Evolutionary conservation across 495 filamentous ascomycete species (phyloP).

Genomic region (Xylaria palmicola): DNA sequence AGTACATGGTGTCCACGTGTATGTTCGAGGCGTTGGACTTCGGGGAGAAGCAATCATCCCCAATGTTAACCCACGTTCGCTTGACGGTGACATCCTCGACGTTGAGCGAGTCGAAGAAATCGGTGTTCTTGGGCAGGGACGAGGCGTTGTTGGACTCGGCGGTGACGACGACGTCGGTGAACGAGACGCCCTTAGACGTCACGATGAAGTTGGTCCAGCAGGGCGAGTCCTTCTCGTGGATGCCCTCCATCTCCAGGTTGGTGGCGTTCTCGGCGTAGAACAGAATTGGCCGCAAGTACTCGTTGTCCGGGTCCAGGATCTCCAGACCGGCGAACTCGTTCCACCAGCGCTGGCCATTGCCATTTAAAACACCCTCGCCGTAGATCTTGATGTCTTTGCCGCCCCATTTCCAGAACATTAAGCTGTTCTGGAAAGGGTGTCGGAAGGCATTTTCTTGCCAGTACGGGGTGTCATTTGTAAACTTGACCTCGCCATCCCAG

Average conservation of each 20-base stretch:
- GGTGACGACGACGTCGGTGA: constrained; percentile 54
- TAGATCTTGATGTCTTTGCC: constrained; percentile 57
- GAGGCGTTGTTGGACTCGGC: constrained; percentile 53
- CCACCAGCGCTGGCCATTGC: constrained; percentile 50
- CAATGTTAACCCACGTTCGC: constrained; percentile 51
- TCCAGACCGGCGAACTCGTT: constrained; percentile 34
- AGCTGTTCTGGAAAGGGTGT: constrained; percentile 58
- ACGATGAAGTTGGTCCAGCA: constrained; percentile 62
- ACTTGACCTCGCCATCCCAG: constrained; percentile 58
- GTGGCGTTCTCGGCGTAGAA: constrained; percentile 59
- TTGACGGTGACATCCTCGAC: constrained; percentile 48
- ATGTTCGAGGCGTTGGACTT: constrained; percentile 60
- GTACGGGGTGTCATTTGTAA: constrained; percentile 58
- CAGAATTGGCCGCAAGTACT: constrained; percentile 54
- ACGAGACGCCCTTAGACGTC: constrained; percentile 50
- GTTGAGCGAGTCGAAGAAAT: constrained; percentile 58
- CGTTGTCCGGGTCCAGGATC: constrained; percentile 49
- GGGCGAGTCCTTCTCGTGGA: constrained; percentile 56
- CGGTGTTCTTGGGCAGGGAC: constrained; percentile 54
- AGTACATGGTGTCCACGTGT: constrained; percentile 57
- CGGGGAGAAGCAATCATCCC: constrained; percentile 60
- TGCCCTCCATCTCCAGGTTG: constrained; percentile 52
- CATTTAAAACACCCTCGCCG: constrained; percentile 52
- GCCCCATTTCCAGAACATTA: constrained; percentile 62
- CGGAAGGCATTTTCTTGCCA: constrained; percentile 59